Evolutionary conservation across 73 alveolate species (phyloP).

Genomic region (Tetrahymena borealis): DNA sequence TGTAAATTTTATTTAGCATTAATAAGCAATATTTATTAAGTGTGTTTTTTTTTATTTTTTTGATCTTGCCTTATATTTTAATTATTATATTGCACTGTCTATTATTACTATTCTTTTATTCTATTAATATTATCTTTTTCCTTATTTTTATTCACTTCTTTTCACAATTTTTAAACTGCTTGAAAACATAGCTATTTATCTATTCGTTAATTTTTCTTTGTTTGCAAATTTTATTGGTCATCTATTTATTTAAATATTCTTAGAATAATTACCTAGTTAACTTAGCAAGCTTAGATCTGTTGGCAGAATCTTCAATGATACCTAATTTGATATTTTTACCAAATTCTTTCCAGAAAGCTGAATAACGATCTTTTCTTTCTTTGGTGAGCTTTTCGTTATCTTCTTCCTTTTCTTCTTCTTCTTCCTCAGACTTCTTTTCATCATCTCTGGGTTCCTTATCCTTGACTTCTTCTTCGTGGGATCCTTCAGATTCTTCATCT

Average conservation of each 20-base stretch:
- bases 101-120: too few relatives aligned
- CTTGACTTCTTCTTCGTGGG: conserved; percentile 61
- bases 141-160: conserved; percentile 53
- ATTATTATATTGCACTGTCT: too few relatives aligned
- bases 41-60: too few relatives aligned
- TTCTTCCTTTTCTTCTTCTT: conserved; percentile 64
- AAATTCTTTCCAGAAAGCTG: conserved; percentile 91
- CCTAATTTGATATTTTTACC: conserved; percentile 97
- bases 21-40: not conserved
- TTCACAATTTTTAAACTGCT: conserved; percentile 33
- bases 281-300: conserved; percentile 95
- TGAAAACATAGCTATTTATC: conserved; percentile 53
- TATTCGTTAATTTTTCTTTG: conserved; percentile 34
- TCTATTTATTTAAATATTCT: too few relatives aligned
- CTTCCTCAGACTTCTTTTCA: conserved; percentile 55
- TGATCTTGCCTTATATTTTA: too few relatives aligned
- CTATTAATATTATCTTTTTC: too few relatives aligned
- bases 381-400: conserved; percentile 64
- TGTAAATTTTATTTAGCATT: not conserved
- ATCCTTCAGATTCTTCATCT: conserved; percentile 78
- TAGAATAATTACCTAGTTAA: conserved; percentile 84
- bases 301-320: conserved; percentile 96
- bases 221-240: conserved; percentile 43
- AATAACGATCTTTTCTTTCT: conserved; percentile 51
- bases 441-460: conserved; percentile 62